Base-by-base conservation (phyloP, 768 basidiomycete species). In the Boletus eberwhitei region DNA sequence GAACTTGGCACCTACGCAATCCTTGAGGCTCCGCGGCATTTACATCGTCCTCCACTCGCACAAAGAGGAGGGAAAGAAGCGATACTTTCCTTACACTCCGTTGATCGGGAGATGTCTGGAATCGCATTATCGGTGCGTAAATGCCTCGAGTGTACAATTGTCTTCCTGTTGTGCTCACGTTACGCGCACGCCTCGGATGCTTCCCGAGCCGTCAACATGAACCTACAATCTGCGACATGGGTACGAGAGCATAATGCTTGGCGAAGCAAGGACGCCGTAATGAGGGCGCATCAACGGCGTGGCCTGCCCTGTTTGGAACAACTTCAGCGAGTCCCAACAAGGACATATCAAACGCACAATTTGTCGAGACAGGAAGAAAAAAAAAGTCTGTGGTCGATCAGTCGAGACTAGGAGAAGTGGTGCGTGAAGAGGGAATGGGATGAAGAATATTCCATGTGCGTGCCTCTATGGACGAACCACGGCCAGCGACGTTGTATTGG, bases 251-350 rank as follows among this genome's bases (percentile, higher is more conserved):
- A 31, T 31, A 22, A 22, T 29, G 14, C n/a, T 58, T 57, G 35
- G 55, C 58, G 64, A 55, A 35, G 56, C 52, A 63, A 65, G 58
- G 46, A 46, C 52, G 69, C 61, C 67, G 67, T 61, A 69, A 66
- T 34, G 29, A 52, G 57, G 65, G 68, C 70, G 70, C 70, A 71
- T 70, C 68, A 70, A 39, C 68, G 53, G 68, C 70, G 59, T 66
- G 70, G 56, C 55, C 50, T 58, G 11, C 60, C 54, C 53, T 5
- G 50, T 55, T 62, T 53, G 57, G 63, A 49, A 59, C 52, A 45
- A 38, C 34, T 24, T 21, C 34, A 55, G 43, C 44, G 36, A 38
- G 21, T 53, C 59, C 65, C 36, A 59, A 64, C 52, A 58, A 54
- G 46, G 60, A 59, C 48, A 67, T 64, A 59, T 50, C 59, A 44